Evolutionary conservation across 768 basidiomycete genomes (phyloP).

Genomic region (Suillus spraguei): DNA sequence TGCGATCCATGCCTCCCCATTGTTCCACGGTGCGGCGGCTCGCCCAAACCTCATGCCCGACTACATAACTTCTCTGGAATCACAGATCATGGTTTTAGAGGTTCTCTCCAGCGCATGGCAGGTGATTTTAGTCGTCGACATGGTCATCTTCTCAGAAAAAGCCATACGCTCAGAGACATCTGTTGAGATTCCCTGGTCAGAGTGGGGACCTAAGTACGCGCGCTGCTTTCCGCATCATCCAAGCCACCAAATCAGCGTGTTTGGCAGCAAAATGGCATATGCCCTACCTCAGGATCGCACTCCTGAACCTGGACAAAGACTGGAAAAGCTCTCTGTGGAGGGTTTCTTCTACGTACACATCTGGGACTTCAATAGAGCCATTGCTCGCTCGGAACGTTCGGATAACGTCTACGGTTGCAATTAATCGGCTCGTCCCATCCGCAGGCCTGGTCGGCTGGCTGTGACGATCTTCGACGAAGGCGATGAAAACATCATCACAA

Average conservation of each 20-base stretch:
- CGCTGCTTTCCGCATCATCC: constrained; percentile 4
- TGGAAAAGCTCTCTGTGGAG: background rate
- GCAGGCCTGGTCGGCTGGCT: background rate
- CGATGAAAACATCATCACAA: background rate
- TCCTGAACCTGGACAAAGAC: background rate
- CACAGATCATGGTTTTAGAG: background rate
- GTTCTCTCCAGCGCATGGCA: background rate
- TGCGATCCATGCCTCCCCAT: background rate
- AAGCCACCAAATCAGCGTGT: constrained; percentile 4
- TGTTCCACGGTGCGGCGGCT: background rate
- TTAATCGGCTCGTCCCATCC: background rate
- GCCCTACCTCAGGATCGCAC: background rate
- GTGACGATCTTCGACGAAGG: background rate
- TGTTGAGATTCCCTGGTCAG: constrained; percentile 1
- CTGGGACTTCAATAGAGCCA: background rate
- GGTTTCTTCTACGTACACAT: background rate
- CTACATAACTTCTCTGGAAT: background rate
- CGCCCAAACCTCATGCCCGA: background rate
- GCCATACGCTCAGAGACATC: background rate
- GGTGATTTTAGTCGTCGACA: background rate
- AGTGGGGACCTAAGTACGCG: background rate
- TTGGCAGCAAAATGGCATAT: constrained; percentile 4
- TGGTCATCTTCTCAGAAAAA: background rate
- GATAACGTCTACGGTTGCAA: background rate
- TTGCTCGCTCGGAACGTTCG: background rate